These are phyloP conservation scores for Gossypium armourianum DNA, from an alignment of 441 rosid species.

Conservation along the genomic window DNA sequence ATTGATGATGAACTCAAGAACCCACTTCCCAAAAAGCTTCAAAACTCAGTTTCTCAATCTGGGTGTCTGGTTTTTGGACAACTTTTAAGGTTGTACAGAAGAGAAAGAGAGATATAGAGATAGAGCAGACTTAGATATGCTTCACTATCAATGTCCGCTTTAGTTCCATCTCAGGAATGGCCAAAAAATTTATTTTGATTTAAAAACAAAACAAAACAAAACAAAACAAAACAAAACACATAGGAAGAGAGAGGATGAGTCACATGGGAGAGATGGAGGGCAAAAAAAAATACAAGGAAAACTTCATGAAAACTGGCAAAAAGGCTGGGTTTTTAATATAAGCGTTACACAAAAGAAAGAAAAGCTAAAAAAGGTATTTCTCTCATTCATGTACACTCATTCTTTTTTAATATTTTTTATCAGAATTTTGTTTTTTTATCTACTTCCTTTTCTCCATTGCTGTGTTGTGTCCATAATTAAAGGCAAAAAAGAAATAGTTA, in stretches of 20 bases:
- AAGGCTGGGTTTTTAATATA: too few relatives aligned
- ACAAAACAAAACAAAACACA: neutral
- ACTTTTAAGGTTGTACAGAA: neutral
- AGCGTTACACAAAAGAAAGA: too few relatives aligned
- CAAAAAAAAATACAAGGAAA: too few relatives aligned
- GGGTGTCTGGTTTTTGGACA: slow-evolving; percentile 15
- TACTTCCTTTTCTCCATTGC: too few relatives aligned
- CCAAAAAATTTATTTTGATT: neutral
- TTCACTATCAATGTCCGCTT: slow-evolving; percentile 18
- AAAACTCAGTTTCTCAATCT: slow-evolving; percentile 21
- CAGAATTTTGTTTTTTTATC: too few relatives aligned
- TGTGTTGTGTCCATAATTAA: too few relatives aligned
- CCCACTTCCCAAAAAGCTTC: slow-evolving; percentile 23
- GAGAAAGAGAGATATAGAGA: neutral
- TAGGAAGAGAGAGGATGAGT: neutral
- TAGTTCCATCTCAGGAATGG: neutral
- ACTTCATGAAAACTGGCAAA: too few relatives aligned
- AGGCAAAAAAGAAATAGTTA: too few relatives aligned
- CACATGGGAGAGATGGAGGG: slow-evolving; percentile 18
- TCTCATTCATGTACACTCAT: neutral
- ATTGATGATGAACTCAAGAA: slow-evolving; percentile 20
- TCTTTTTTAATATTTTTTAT: neutral
- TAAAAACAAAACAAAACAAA: neutral
- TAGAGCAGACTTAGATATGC: slow-evolving; percentile 23
- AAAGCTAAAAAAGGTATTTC: too few relatives aligned